phyloP scores from a whole-genome alignment of 2,329 filamentous ascomycete species.

The Coniella vitis region DNA sequence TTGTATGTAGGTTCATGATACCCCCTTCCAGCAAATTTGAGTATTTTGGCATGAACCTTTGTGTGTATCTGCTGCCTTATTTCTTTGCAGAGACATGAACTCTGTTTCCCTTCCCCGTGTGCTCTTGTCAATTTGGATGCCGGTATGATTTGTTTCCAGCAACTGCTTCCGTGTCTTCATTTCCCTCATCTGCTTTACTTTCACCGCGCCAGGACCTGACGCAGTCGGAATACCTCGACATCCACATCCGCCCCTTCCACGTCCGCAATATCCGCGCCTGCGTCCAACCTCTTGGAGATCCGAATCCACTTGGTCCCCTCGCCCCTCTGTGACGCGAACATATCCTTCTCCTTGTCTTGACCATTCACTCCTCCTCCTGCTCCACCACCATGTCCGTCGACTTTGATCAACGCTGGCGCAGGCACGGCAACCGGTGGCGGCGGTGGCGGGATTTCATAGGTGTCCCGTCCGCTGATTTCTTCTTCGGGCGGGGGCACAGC shows the following conservation, averaged over 20 bases:
- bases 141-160: neutral
- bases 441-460: constrained; percentile 1
- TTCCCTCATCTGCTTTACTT: too few relatives aligned
- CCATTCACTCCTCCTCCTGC: too few relatives aligned
- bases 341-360: neutral
- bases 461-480: constrained; percentile 13
- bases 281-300: constrained; percentile 1
- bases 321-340: constrained; percentile 6
- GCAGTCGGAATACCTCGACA: constrained; percentile 9
- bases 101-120: neutral
- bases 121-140: neutral
- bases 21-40: constrained; percentile 1
- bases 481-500: constrained; percentile 6
- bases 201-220: constrained; percentile 11
- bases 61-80: too few relatives aligned
- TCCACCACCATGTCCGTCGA: too few relatives aligned
- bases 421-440: neutral
- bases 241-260: neutral
- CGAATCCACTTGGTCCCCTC: constrained; percentile 13
- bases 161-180: neutral
- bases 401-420: too few relatives aligned
- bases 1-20: constrained; percentile 11
- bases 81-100: too few relatives aligned
- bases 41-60: neutral
- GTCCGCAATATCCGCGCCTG: neutral